Evolutionary conservation across 202 grass and related monocot genomes (phyloP).

Genomic region (Digitaria exilis): DNA sequence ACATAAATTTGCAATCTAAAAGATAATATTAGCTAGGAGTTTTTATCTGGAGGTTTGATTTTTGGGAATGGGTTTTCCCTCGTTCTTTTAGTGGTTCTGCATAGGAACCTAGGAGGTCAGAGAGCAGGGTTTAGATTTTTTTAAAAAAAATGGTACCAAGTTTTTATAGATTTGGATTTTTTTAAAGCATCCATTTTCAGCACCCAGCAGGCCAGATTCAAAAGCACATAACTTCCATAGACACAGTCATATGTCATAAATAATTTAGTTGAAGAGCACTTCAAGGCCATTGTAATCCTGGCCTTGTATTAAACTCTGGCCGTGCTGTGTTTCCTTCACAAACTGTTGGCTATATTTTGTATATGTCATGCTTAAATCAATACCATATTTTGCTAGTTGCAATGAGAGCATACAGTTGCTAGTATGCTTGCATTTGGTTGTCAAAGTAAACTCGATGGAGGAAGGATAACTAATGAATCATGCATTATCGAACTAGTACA

Average conservation of each 20-base stretch:
- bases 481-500: neutral
- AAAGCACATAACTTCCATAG: neutral
- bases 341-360: neutral
- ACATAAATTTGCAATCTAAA: neutral
- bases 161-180: neutral
- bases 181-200: neutral
- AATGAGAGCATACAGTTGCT: too few relatives aligned
- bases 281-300: neutral
- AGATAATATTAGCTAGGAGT: neutral
- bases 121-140: neutral
- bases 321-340: neutral
- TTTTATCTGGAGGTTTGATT: neutral
- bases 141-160: too few relatives aligned
- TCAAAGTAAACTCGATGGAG: neutral
- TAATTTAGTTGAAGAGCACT: neutral
- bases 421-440: neutral
- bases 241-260: neutral
- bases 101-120: neutral
- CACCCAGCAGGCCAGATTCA: neutral
- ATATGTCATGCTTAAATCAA: neutral
- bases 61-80: neutral
- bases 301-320: neutral
- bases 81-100: neutral
- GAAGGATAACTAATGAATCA: neutral
- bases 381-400: neutral